Base-by-base conservation (phyloP, 768 basidiomycete genomes). In the Leccinellum albellum region DNA sequence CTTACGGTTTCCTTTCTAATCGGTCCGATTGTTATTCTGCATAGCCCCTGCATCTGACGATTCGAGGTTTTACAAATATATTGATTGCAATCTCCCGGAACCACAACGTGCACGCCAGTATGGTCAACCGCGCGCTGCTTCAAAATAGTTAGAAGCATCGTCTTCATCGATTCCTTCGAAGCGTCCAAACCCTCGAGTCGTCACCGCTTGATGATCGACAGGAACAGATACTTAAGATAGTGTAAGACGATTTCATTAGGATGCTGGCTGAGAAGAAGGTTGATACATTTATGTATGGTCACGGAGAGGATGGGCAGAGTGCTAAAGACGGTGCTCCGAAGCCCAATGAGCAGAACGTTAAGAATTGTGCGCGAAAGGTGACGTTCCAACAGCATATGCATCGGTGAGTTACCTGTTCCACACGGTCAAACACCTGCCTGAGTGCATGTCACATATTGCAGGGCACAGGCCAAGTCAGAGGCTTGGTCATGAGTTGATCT, bases 261-360 rank as follows among this genome's bases (percentile, higher is more conserved):
- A 82, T 82, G 82, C 65, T 92, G 47, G 88, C 88, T 3, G 85
- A 87, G 71, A 82, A 82, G 66, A 78, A 74, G 66, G 78, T 91
- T 21, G 83, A 91, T 56, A 75, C 72, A 12, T 74, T 69, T 55
- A 76, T 74, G 23, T 76, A 71, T 79, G 51, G 75, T 70, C 61
- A 57, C 70, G 72, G 73, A 47, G 64, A 57, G 46, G 72, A 70
- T 50, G 69, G 58, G 47, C 66, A 47, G 35, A 13, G 23, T 20
- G 26, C 56, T 12, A 61, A 17, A 61, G 64, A 60, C 35, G 64
- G 59, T 53, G 63, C 52, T 55, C 56, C 72, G 63, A 79, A 76
- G 53, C 79, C 79, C 64, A 91, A 91, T 63, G 84, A 86, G 62
- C 88, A 91, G 75, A 92, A 92, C 65, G 81, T 85, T 51, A 82